phyloP scores from a whole-genome alignment of 768 basidiomycete genomes.

The Amanita molliuscula region DNA sequence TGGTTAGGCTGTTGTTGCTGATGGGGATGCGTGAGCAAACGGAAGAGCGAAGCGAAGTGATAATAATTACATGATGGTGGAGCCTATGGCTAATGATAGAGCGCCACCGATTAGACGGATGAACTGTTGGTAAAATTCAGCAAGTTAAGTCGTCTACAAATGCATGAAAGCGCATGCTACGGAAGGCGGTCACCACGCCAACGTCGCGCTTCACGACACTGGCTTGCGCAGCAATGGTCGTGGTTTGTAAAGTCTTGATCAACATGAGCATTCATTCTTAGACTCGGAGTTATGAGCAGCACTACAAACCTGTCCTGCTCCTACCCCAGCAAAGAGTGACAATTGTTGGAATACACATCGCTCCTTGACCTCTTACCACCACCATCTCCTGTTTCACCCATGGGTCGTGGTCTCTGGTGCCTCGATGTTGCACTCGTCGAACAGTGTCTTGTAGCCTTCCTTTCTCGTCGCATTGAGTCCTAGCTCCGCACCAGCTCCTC shows the following conservation, averaged over 20 bases:
- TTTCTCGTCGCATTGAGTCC: too few relatives aligned
- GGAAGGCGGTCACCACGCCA: background rate
- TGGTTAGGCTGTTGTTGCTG: too few relatives aligned
- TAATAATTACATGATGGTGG: background rate
- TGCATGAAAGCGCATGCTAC: background rate
- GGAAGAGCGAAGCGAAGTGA: too few relatives aligned
- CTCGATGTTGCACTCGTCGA: too few relatives aligned
- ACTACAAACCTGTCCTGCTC: background rate
- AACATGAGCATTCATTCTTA: background rate
- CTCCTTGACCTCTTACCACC: too few relatives aligned
- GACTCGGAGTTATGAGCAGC: background rate
- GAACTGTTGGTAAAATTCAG: background rate
- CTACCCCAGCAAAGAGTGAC: background rate
- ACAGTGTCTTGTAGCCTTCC: too few relatives aligned
- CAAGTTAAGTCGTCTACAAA: background rate
- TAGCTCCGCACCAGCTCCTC: too few relatives aligned
- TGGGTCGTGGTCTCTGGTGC: too few relatives aligned
- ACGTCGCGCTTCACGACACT: background rate
- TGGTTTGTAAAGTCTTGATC: background rate
- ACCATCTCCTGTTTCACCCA: too few relatives aligned
- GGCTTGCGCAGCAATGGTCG: constrained; percentile 1
- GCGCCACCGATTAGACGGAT: background rate
- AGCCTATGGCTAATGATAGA: background rate
- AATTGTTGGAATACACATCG: too few relatives aligned
- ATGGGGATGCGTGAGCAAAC: too few relatives aligned